Conservation (phyloP, 2,329 filamentous ascomycete genomes). For the Macrophomina phaseolina region DNA sequence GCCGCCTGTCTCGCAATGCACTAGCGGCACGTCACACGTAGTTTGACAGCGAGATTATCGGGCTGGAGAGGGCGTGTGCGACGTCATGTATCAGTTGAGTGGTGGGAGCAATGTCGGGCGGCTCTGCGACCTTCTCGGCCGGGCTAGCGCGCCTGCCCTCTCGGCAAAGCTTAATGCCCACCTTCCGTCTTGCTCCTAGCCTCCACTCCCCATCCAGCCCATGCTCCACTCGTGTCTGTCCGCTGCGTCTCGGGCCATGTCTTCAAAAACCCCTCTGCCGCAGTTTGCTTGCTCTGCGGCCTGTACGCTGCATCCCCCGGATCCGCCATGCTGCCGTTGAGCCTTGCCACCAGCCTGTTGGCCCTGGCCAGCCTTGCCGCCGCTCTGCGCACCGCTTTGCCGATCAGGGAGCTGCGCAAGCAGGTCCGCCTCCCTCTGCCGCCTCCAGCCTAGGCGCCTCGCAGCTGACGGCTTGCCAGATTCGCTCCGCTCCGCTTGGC, state of each 20-base stretch:
- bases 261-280: constrained; percentile 1
- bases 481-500: background rate
- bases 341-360: background rate
- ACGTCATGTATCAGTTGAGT: background rate
- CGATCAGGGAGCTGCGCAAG: constrained; percentile 16
- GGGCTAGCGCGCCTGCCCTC: constrained; percentile 10
- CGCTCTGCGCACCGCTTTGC: constrained; percentile 16
- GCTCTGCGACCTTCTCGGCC: constrained; percentile 8
- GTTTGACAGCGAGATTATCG: no score
- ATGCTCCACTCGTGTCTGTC: background rate
- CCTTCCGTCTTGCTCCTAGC: constrained; percentile 19
- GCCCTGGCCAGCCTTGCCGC: background rate
- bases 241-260: background rate
- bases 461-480: constrained; percentile 12
- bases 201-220: background rate
- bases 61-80: no score
- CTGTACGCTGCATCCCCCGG: background rate
- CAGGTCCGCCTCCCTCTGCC: constrained; percentile 6
- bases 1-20: no score
- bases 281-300: background rate
- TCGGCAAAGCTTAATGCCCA: constrained; percentile 17
- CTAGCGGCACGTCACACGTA: no score
- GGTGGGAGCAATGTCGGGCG: background rate
- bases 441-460: background rate
- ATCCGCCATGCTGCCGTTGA: background rate